Evolutionary conservation across 768 basidiomycete species (phyloP).

Genomic region (Mycena venus): DNA sequence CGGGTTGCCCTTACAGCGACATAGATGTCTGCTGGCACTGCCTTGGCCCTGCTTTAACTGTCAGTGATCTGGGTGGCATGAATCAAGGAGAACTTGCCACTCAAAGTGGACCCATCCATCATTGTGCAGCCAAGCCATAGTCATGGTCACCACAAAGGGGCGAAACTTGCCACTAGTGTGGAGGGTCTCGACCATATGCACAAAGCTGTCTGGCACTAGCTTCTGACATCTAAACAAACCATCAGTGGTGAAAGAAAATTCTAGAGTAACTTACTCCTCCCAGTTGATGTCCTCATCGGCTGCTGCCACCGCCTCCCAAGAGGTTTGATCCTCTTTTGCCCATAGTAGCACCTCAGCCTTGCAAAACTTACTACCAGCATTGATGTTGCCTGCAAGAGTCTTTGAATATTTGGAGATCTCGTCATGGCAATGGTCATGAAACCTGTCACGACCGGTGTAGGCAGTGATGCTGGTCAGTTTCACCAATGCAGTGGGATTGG

Average conservation of each 20-base stretch:
- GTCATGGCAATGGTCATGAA: neutral
- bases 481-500: neutral
- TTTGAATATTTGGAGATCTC: neutral
- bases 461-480: too few relatives aligned
- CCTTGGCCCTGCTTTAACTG: slow-evolving; percentile 7
- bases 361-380: too few relatives aligned
- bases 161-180: slow-evolving; percentile 2
- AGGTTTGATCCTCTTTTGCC: neutral
- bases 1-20: too few relatives aligned
- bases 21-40: neutral
- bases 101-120: neutral
- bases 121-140: slow-evolving; percentile 2
- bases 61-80: too few relatives aligned
- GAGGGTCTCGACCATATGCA: too few relatives aligned
- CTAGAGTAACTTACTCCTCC: too few relatives aligned
- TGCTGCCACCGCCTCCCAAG: neutral
- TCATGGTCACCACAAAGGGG: slow-evolving; percentile 14
- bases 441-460: slow-evolving; percentile 16
- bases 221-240: neutral
- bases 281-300: slow-evolving; percentile 1
- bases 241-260: neutral
- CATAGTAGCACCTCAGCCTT: too few relatives aligned
- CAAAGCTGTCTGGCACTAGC: neutral
- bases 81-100: too few relatives aligned
- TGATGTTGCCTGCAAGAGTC: neutral